These are phyloP conservation scores for Margaritispora aquatica DNA, from an alignment of 495 filamentous ascomycete species.

Conservation along the genomic window DNA sequence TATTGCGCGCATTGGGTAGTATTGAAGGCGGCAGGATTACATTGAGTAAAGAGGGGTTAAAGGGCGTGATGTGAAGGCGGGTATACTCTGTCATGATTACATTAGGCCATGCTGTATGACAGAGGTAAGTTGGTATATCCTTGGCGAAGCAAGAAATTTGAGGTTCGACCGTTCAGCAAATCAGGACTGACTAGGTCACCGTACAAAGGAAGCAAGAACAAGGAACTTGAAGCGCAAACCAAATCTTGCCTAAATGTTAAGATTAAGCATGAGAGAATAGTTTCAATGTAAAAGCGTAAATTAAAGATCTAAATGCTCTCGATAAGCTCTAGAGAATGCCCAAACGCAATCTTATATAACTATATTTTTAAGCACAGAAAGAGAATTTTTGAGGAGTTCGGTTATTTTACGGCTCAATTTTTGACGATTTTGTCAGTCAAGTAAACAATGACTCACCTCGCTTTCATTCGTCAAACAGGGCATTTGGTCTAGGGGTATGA, in stretches of 20 bases:
- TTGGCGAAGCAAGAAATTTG: slow-evolving; percentile 1
- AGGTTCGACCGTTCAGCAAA: neutral
- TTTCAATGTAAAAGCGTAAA: too few species aligned
- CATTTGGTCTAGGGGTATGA: slow-evolving; percentile 10
- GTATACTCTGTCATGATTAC: slow-evolving; percentile 30
- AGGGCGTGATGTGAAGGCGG: slow-evolving; percentile 81
- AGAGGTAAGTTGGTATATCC: neutral
- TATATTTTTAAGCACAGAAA: too few species aligned
- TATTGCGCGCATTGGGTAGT: slow-evolving; percentile 57
- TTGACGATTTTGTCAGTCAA: too few species aligned
- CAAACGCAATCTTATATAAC: too few species aligned
- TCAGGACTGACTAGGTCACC: neutral
- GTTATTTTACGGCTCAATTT: too few species aligned
- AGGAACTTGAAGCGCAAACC: neutral
- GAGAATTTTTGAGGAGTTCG: too few species aligned
- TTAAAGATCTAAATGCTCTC: too few species aligned
- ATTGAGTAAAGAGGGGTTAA: slow-evolving; percentile 63
- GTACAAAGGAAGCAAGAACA: too few species aligned
- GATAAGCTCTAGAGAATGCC: too few species aligned
- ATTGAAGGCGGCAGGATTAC: slow-evolving; percentile 63
- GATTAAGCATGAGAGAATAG: too few species aligned
- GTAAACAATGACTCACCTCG: neutral
- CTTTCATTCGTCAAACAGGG: neutral
- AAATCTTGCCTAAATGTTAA: too few species aligned
- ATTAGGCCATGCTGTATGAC: neutral